Conservation (phyloP, 2,329 filamentous ascomycete species). For the Apiospora aurea region DNA sequence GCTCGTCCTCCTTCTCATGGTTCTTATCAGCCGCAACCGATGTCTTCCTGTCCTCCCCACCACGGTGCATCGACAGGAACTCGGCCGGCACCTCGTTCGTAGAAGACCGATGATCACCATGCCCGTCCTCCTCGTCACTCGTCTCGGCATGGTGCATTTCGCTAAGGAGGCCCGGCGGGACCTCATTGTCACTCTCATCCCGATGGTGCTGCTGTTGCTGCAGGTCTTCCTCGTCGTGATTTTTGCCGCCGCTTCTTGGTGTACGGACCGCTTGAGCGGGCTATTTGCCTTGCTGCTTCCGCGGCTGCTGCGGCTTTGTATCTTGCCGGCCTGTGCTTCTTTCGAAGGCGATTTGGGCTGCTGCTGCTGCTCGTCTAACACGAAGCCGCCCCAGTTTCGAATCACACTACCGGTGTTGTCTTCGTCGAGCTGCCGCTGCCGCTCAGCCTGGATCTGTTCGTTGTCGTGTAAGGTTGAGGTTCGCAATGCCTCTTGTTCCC, state of each 20-base stretch:
- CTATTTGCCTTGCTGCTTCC: not conserved
- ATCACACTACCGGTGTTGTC: conserved; percentile 45
- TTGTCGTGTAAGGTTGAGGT: not conserved
- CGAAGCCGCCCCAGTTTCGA: conserved; percentile 39
- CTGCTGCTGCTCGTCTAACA: conserved; percentile 28
- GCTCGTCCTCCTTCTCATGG: conserved; percentile 21
- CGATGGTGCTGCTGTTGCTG: conserved; percentile 46
- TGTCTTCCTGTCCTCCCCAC: not conserved
- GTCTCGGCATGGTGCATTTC: conserved; percentile 31
- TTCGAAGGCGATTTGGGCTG: not conserved
- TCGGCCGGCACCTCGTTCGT: conserved; percentile 55
- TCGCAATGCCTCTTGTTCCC: not conserved
- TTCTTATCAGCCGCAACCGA: conserved; percentile 9
- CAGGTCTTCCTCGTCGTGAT: conserved; percentile 42
- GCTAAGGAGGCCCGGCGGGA: conserved; percentile 34
- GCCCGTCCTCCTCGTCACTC: conserved; percentile 30
- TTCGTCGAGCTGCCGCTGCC: conserved; percentile 33
- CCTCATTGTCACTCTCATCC: conserved; percentile 40
- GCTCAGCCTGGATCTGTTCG: not conserved
- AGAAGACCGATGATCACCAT: conserved; percentile 4
- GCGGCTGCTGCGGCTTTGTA: not conserved
- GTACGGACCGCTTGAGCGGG: not conserved
- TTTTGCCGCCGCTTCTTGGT: conserved; percentile 32
- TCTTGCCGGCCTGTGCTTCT: not conserved
- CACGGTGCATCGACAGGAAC: conserved; percentile 55